phyloP scores from a whole-genome alignment of 768 basidiomycete genomes.

The Mrakia blollopis region DNA sequence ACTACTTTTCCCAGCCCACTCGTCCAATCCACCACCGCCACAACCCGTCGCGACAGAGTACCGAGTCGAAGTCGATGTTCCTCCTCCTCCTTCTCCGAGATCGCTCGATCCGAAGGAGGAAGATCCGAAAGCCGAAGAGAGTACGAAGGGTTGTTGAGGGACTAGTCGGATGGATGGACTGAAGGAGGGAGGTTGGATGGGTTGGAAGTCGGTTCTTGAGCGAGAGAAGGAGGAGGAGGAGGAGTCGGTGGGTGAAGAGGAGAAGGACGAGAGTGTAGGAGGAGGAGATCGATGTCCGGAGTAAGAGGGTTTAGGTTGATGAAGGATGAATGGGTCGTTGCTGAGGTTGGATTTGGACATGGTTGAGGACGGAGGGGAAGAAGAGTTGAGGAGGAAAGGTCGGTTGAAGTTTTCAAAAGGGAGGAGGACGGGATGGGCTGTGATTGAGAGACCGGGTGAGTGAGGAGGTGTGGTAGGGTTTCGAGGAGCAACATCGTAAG shows the following conservation, averaged over 20 bases:
- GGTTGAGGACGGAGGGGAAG: neutral
- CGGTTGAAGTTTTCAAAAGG: slow-evolving; percentile 2
- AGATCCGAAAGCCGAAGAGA: slow-evolving; percentile 3
- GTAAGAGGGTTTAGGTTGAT: neutral
- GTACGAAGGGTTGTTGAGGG: neutral
- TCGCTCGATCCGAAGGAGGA: neutral
- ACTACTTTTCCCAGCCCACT: neutral
- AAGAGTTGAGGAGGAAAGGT: neutral
- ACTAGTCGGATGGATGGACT: neutral
- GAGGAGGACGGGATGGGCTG: neutral
- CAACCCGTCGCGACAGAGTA: neutral
- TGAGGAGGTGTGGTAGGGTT: neutral
- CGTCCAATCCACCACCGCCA: neutral
- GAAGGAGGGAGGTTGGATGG: too few relatives aligned
- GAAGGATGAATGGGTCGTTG: neutral
- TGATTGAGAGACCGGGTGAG: neutral
- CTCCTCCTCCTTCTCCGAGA: neutral
- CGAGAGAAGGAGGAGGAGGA: neutral
- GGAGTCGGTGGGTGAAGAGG: neutral
- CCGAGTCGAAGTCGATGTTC: neutral
- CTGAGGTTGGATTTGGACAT: neutral
- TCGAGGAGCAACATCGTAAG: neutral
- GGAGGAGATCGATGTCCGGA: neutral
- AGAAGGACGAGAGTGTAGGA: neutral
- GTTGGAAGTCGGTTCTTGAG: neutral